Evolutionary conservation across 352 stramenopile genomes (phyloP).

Genomic region (Phytophthora boehmeriae): DNA sequence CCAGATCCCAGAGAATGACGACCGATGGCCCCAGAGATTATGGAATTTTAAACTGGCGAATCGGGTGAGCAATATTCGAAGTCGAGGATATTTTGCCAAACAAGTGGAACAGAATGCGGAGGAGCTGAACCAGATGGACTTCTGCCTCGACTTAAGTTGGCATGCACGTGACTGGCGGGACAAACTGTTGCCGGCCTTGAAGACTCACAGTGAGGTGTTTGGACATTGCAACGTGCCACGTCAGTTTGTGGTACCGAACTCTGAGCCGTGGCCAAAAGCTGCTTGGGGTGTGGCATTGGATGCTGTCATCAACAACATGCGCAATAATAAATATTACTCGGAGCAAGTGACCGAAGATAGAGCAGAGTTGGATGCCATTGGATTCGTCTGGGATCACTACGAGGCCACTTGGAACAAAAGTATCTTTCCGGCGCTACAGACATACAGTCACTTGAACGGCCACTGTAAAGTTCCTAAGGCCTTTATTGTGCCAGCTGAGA

Average conservation of each 20-base stretch:
- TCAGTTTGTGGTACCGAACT: slow-evolving; percentile 13
- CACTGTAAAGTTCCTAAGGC: slow-evolving; percentile 1
- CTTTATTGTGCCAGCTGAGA: slow-evolving; percentile 12
- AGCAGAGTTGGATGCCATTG: slow-evolving; percentile 9
- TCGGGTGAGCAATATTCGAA: slow-evolving; percentile 46
- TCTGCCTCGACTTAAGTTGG: slow-evolving; percentile 17
- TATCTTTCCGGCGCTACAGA: slow-evolving; percentile 11
- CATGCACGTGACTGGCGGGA: slow-evolving; percentile 13
- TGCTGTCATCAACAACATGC: slow-evolving; percentile 15
- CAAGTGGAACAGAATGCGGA: background rate
- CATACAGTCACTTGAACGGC: background rate
- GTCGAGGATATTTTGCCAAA: slow-evolving; percentile 29
- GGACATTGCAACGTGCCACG: slow-evolving; percentile 14
- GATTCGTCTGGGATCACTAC: slow-evolving; percentile 17
- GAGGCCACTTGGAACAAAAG: slow-evolving; percentile 11
- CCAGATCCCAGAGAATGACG: slow-evolving; percentile 20
- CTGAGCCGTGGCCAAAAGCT: slow-evolving; percentile 6
- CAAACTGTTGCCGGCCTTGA: slow-evolving; percentile 8
- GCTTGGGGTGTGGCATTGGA: slow-evolving; percentile 5
- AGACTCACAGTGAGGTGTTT: slow-evolving; percentile 11
- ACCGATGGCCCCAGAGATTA: slow-evolving; percentile 35
- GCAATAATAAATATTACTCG: slow-evolving; percentile 3
- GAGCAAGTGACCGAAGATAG: slow-evolving; percentile 15
- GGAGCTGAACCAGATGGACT: slow-evolving; percentile 15
- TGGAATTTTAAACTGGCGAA: slow-evolving; percentile 39